These are phyloP conservation scores for Boletales sp. DNA, from an alignment of 768 basidiomycete species.

Conservation along the genomic window DNA sequence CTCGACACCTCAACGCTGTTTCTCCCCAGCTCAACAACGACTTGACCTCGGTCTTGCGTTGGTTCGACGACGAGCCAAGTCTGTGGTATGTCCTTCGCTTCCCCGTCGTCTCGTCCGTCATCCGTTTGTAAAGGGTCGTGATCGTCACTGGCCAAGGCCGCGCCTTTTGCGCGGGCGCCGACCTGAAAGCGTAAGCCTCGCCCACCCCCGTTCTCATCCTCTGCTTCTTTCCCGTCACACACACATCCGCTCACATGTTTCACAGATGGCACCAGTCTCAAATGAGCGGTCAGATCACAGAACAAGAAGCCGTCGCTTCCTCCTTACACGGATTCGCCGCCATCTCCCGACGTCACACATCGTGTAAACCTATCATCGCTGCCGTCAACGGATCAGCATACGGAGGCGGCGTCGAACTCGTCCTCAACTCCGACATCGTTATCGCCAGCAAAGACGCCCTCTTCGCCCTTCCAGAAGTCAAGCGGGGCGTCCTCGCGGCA, in stretches of 20 bases:
- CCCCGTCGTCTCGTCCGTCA: not conserved
- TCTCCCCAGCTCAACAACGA: slow-evolving; percentile 54
- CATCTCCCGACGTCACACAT: slow-evolving; percentile 59
- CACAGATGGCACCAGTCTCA: slow-evolving; percentile 60
- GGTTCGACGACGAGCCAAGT: slow-evolving; percentile 70
- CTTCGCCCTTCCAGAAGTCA: slow-evolving; percentile 77
- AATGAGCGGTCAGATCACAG: slow-evolving; percentile 38
- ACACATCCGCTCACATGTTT: not conserved
- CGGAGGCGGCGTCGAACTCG: slow-evolving; percentile 63
- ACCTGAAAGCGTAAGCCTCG: slow-evolving; percentile 61
- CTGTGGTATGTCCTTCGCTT: slow-evolving; percentile 49
- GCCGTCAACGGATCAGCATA: slow-evolving; percentile 75
- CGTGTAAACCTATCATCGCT: slow-evolving; percentile 73
- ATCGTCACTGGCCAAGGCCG: slow-evolving; percentile 73
- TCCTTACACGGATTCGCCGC: slow-evolving; percentile 65
- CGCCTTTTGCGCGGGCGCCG: slow-evolving; percentile 77
- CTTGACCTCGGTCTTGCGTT: slow-evolving; percentile 51
- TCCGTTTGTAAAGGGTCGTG: slow-evolving; percentile 49
- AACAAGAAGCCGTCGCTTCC: slow-evolving; percentile 39
- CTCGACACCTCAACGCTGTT: slow-evolving; percentile 71
- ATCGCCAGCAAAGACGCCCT: slow-evolving; percentile 62
- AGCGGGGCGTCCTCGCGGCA: slow-evolving; percentile 67
- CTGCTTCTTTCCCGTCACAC: not conserved
- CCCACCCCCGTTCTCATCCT: not conserved
- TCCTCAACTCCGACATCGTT: slow-evolving; percentile 77